Percentiles rank a stretch among this genome's conserved stretches.
Conservation (phyloP, 345 rosid genomes). For the Populus euphratica region DNA sequence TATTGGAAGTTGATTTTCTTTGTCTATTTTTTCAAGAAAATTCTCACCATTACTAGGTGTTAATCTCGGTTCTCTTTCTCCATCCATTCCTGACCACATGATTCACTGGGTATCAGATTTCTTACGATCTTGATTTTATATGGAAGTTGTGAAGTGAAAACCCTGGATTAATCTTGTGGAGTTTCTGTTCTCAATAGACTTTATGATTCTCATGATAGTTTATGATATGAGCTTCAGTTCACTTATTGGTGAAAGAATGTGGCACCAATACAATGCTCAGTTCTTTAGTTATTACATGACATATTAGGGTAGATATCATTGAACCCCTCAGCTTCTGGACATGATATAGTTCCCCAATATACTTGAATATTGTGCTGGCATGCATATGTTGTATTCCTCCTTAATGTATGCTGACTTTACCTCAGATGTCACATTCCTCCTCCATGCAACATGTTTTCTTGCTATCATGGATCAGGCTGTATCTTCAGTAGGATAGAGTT, state of each 20-base stretch:
- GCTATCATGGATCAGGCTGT: too few species aligned
- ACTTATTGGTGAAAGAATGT: background rate
- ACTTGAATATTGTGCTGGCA: background rate
- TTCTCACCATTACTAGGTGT: background rate
- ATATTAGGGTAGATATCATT: background rate
- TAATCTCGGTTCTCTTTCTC: background rate
- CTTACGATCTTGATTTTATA: background rate
- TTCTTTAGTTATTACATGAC: background rate
- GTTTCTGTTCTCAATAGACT: background rate
- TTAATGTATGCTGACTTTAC: background rate
- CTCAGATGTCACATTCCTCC: background rate
- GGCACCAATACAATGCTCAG: background rate
- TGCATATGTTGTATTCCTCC: background rate
- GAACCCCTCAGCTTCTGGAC: background rate
- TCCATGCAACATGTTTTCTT: too few species aligned
- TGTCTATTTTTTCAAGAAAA: background rate
- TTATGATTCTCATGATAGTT: background rate
- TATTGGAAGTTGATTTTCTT: background rate
- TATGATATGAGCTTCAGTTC: constrained; percentile 4
- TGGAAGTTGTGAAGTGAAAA: background rate
- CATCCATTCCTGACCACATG: background rate
- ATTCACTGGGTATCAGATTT: background rate
- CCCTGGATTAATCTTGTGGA: too few species aligned
- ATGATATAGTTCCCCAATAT: background rate
- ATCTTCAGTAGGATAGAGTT: background rate